Conservation (phyloP, 1,139 yeast species). For the Blastobotrys capitulatus region DNA sequence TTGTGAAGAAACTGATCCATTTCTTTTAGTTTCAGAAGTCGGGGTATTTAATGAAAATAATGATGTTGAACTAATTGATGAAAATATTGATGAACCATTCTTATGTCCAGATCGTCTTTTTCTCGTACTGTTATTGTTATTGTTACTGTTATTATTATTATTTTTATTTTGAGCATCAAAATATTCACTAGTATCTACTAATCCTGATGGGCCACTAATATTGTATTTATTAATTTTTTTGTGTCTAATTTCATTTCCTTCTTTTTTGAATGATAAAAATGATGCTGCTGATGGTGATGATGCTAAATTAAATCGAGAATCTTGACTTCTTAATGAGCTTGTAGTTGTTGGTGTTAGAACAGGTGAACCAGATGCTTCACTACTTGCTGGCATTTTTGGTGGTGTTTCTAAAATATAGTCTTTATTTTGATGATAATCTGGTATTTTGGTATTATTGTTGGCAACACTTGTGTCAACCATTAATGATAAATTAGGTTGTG, state of each 20-base stretch:
- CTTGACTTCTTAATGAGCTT: conserved; percentile 9
- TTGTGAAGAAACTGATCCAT: conserved; percentile 8
- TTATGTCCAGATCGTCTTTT: conserved; percentile 13
- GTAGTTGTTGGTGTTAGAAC: conserved; percentile 5
- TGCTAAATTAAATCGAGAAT: conserved; percentile 10
- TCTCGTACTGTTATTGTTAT: not conserved
- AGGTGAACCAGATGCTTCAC: conserved; percentile 1
- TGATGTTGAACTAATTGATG: conserved; percentile 17
- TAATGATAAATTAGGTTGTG: not conserved
- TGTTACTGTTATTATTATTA: not conserved
- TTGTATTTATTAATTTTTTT: conserved; percentile 21
- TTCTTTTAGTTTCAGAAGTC: not conserved
- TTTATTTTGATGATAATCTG: not conserved
- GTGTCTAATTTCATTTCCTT: conserved; percentile 17
- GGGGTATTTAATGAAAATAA: conserved; percentile 8
- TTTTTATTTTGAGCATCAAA: conserved; percentile 13
- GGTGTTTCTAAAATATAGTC: conserved; percentile 11
- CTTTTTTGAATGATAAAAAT: conserved; percentile 24
- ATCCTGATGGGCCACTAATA: conserved; percentile 25
- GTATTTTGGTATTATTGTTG: not conserved
- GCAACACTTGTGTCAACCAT: not conserved
- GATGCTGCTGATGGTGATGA: conserved; percentile 15
- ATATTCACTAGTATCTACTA: conserved; percentile 23
- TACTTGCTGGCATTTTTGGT: conserved; percentile 14
- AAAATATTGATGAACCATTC: conserved; percentile 18